Conservation (phyloP, 164 flowering plant genomes). For the Magnolia changhungtana region DNA sequence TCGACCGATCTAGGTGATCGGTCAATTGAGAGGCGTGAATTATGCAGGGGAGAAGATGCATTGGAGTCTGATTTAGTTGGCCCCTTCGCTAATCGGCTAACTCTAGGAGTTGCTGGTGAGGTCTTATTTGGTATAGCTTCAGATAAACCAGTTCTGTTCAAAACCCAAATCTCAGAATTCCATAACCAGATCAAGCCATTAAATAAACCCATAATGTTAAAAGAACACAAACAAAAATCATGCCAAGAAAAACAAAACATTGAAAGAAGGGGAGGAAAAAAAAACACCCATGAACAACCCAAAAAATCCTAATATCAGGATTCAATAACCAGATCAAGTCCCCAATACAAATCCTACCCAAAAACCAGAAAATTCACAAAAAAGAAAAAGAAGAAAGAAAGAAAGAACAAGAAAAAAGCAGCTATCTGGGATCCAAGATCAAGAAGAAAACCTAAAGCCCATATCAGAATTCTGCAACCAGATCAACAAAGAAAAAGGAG, state of each 20-base stretch:
- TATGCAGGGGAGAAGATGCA: conserved; percentile 58
- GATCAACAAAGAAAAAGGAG: neutral
- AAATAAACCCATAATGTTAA: neutral
- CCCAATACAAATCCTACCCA: neutral
- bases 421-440: neutral
- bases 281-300: neutral
- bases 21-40: conserved; percentile 56
- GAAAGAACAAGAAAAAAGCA: neutral
- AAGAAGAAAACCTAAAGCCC: neutral
- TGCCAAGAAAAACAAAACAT: neutral
- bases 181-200: neutral
- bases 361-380: neutral
- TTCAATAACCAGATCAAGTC: neutral
- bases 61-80: conserved; percentile 55
- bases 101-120: conserved; percentile 69
- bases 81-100: conserved; percentile 42
- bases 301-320: neutral
- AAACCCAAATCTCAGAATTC: conserved; percentile 15
- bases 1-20: conserved; percentile 61
- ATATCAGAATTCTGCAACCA: neutral
- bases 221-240: neutral
- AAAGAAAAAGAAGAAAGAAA: neutral
- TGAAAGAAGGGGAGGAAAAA: too few species aligned
- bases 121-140: conserved; percentile 59
- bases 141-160: conserved; percentile 59